Conservation (phyloP, 352 stramenopile species). For the Phytophthora vignae region DNA sequence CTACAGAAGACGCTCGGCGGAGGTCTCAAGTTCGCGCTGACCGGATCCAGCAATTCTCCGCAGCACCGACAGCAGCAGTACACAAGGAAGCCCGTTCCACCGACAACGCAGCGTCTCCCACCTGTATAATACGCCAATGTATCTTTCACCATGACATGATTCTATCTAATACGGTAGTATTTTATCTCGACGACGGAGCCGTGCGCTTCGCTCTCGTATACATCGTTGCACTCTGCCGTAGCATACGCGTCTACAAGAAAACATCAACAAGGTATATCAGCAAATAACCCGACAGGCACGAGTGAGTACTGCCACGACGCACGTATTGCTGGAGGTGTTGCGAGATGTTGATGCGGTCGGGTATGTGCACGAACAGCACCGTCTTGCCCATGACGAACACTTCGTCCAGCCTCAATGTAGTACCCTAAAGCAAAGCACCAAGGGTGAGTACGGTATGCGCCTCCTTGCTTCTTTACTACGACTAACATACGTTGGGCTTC, state of each 20-base stretch:
- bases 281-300: neutral
- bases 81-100: constrained; percentile 44
- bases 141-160: constrained; percentile 9
- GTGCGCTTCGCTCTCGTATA: constrained; percentile 80
- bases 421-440: too few species aligned
- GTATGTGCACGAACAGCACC: constrained; percentile 89
- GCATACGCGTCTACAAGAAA: constrained; percentile 63
- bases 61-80: constrained; percentile 35
- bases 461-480: too few species aligned
- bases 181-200: constrained; percentile 13
- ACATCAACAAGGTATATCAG: too few species aligned
- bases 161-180: neutral
- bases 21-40: constrained; percentile 61
- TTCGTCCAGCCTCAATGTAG: constrained; percentile 71
- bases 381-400: constrained; percentile 91
- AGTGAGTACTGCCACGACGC: constrained; percentile 14
- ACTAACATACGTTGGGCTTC: constrained; percentile 63
- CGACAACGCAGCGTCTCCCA: constrained; percentile 60
- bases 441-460: too few species aligned
- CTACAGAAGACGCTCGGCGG: constrained; percentile 75
- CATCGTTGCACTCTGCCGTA: constrained; percentile 84
- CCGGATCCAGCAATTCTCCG: constrained; percentile 42
- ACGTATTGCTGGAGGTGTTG: constrained; percentile 85
- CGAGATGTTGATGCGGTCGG: constrained; percentile 85
- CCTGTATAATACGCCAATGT: constrained; percentile 66